Base-by-base conservation (phyloP, 2,329 filamentous ascomycete species). In the Blastomyces gilchristii region DNA sequence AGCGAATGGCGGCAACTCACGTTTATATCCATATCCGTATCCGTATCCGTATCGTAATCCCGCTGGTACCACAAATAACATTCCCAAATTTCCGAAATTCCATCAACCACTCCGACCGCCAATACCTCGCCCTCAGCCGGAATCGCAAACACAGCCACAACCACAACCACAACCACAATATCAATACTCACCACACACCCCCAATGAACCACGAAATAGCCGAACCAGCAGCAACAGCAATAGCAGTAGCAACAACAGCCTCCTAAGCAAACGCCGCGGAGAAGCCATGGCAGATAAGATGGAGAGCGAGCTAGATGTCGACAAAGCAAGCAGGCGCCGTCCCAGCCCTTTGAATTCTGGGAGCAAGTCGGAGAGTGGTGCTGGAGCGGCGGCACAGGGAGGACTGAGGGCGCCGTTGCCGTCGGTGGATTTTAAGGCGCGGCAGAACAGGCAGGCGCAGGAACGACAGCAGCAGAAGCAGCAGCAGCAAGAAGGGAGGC, bases 221-320 rank as follows among this genome's bases (percentile, higher is more conserved):
- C 25, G 25, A n/a, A 49, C 57, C 9, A 59, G 41, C 43, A 59
- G 28, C 25, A 59, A 49, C n/a, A 49, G 2, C 57, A 41, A 8
- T 6, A 45, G n/a, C 14, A 58, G 2, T 7, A 59, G 18, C 39
- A 59, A 34, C 28, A 37, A 63, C 62, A 67, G 63, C 59, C 65
- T 69, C 22, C 63, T 69, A 28, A 66, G 64, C 12, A 69, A 68
- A 62, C 63, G 68, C 3, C 68, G 68, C n/a, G 68, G 68, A 11
- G 67, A 68, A 43, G 41, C 49, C 9, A 62, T 68, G 2, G 68
- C 67, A 0, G 66, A 65, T 22, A 62, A 61, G 52, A 66, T 69
- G 66, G 67, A 67, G 41, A 66, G 18, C 39, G 62, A 64, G 28
- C 61, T 68, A 31, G 14, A 62, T 45, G 41, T 45, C n/a, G 37